These are phyloP conservation scores for Cylindrotheca closterium DNA, from an alignment of 108 stramenopile species.

Conservation along the genomic window DNA sequence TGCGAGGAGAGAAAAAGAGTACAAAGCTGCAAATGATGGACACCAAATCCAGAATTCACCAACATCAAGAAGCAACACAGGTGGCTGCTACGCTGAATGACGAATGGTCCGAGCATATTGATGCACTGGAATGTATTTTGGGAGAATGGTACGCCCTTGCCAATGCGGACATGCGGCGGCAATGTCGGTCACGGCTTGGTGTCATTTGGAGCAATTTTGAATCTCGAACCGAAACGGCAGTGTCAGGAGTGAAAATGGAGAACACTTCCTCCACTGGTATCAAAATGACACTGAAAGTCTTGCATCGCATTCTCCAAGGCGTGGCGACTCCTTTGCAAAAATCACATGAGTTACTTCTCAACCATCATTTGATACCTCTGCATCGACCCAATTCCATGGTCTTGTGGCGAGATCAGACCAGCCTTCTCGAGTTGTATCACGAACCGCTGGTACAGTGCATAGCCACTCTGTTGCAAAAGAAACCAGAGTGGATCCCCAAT, in stretches of 20 bases:
- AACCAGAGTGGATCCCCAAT: constrained; percentile 37
- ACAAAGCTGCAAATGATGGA: constrained; percentile 10
- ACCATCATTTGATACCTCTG: constrained; percentile 68
- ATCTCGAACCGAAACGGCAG: constrained; percentile 16
- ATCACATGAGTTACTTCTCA: constrained; percentile 47
- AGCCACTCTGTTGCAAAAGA: constrained; percentile 49
- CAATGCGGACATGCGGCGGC: constrained; percentile 21
- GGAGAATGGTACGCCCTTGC: constrained; percentile 30
- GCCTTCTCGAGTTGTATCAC: constrained; percentile 75
- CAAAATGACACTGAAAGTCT: constrained; percentile 46
- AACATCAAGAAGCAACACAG: constrained; percentile 25
- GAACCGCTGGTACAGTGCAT: constrained; percentile 74
- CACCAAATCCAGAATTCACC: constrained; percentile 28
- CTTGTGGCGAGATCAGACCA: constrained; percentile 83
- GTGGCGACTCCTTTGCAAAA: constrained; percentile 11
- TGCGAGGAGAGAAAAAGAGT: constrained; percentile 1
- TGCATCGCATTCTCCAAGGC: constrained; percentile 57
- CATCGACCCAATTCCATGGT: constrained; percentile 82
- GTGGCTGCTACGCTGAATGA: constrained; percentile 30
- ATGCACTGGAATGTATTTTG: constrained; percentile 32
- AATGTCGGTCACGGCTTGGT: constrained; percentile 32
- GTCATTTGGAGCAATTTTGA: constrained; percentile 36
- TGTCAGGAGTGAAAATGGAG: constrained; percentile 35
- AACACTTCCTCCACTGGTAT: constrained; percentile 71
- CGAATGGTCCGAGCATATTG: constrained; percentile 41